Evolutionary conservation across 2,329 filamentous ascomycete species (phyloP).

Genomic region (Aspergillus sp.): DNA sequence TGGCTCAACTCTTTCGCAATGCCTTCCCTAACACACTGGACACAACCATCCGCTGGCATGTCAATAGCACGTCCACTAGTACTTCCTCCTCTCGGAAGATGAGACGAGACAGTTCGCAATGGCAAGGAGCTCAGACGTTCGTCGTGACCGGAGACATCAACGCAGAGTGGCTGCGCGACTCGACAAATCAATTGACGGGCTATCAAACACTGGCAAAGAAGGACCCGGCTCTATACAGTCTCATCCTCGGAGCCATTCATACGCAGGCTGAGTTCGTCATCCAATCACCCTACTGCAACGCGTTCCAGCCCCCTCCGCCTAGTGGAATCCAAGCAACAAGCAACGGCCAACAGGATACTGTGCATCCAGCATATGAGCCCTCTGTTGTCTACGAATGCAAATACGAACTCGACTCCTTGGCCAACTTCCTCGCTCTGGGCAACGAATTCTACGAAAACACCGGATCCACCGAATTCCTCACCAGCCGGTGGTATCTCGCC

Average conservation of each 20-base stretch:
- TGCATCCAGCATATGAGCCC: slow-evolving; percentile 85
- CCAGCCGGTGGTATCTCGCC: slow-evolving; percentile 74
- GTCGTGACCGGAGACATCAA: slow-evolving; percentile 93
- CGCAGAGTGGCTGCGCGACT: slow-evolving; percentile 89
- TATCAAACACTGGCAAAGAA: slow-evolving; percentile 84
- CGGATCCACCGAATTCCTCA: slow-evolving; percentile 75
- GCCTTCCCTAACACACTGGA: slow-evolving; percentile 90
- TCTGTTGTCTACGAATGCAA: slow-evolving; percentile 94
- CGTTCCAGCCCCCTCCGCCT: slow-evolving; percentile 90
- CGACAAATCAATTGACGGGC: slow-evolving; percentile 87
- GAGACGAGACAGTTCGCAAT: slow-evolving; percentile 60
- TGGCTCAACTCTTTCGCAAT: slow-evolving; percentile 92
- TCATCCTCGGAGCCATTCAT: slow-evolving; percentile 92
- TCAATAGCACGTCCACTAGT: slow-evolving; percentile 52
- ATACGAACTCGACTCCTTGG: slow-evolving; percentile 94
- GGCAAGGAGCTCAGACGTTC: slow-evolving; percentile 86
- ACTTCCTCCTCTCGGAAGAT: slow-evolving; percentile 33
- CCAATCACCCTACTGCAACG: slow-evolving; percentile 93
- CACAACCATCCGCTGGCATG: slow-evolving; percentile 86
- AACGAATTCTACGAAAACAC: slow-evolving; percentile 87
- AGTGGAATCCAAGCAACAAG: slow-evolving; percentile 70
- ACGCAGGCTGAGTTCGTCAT: slow-evolving; percentile 96
- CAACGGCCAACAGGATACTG: slow-evolving; percentile 79
- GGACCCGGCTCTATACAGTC: slow-evolving; percentile 72
- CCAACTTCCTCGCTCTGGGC: slow-evolving; percentile 80